These are phyloP conservation scores for Lasiodiplodia sp. DNA, from an alignment of 2,329 filamentous ascomycete genomes.

Conservation along the genomic window DNA sequence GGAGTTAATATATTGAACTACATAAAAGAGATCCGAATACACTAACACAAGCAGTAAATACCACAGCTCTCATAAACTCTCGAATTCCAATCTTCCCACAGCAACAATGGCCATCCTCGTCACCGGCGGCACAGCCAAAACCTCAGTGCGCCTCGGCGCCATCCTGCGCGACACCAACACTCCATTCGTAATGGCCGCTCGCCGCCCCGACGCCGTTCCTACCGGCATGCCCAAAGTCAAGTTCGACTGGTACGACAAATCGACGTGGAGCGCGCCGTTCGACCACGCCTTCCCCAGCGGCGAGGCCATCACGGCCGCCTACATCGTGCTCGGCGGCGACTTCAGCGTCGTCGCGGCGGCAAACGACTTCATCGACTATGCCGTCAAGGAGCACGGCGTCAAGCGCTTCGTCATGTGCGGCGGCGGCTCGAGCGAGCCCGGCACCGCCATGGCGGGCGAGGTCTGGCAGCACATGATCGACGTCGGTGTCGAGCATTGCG, in stretches of 20 bases:
- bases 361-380: slow-evolving; percentile 53
- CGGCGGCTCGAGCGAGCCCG: slow-evolving; percentile 44
- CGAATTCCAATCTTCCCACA: no score
- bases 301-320: slow-evolving; percentile 22
- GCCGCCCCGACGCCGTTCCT: slow-evolving; percentile 31
- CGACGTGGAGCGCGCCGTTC: slow-evolving; percentile 44
- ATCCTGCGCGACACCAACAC: slow-evolving; percentile 41
- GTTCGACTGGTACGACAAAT: slow-evolving; percentile 56
- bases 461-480: slow-evolving; percentile 51
- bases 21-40: no score
- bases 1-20: no score
- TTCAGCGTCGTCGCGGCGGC: slow-evolving; percentile 43
- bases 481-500: slow-evolving; percentile 43
- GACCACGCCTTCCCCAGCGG: slow-evolving; percentile 40
- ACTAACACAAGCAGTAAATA: no score
- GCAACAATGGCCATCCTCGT: slow-evolving; percentile 47
- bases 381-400: slow-evolving; percentile 41
- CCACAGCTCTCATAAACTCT: no score
- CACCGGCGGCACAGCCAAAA: slow-evolving; percentile 56
- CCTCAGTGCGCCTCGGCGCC: slow-evolving; percentile 48
- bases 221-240: slow-evolving; percentile 27
- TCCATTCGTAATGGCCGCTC: slow-evolving; percentile 48
- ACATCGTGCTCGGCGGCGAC: background rate
- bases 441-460: slow-evolving; percentile 39
- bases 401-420: slow-evolving; percentile 56